These are phyloP conservation scores for Conticribra weissflogii DNA, from an alignment of 108 stramenopile genomes.

Conservation along the genomic window DNA sequence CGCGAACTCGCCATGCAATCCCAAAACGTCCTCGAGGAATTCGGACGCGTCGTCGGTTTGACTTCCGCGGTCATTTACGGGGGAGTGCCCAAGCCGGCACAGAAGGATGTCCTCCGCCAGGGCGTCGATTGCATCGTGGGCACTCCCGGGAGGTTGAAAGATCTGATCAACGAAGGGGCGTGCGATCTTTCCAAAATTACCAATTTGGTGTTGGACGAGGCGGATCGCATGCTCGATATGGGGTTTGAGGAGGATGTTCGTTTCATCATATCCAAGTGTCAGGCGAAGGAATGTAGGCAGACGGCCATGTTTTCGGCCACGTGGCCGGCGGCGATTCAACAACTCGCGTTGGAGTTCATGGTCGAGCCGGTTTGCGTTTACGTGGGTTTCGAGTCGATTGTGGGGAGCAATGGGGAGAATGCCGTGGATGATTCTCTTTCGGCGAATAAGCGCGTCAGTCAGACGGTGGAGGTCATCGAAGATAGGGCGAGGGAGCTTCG, in stretches of 20 bases:
- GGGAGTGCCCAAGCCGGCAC: constrained; percentile 94
- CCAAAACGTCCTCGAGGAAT: constrained; percentile 90
- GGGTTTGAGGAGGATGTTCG: constrained; percentile 83
- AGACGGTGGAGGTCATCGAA: constrained; percentile 95
- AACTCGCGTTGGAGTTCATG: constrained; percentile 92
- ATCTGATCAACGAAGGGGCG: constrained; percentile 89
- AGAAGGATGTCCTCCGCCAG: constrained; percentile 70
- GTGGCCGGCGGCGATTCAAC: constrained; percentile 95
- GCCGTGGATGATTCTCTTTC: constrained; percentile 86
- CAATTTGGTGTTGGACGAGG: constrained; percentile 95
- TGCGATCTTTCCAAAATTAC: constrained; percentile 79
- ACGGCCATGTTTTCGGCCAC: constrained; percentile 99
- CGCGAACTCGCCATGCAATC: constrained; percentile 98
- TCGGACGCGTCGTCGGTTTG: constrained; percentile 76
- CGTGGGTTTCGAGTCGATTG: constrained; percentile 87
- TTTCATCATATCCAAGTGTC: constrained; percentile 74
- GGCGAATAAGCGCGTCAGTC: constrained; percentile 93
- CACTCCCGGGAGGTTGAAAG: constrained; percentile 96
- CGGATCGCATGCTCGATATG: constrained; percentile 84
- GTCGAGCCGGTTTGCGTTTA: constrained; percentile 82
- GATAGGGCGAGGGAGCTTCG: constrained; percentile 87
- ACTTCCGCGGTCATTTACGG: constrained; percentile 92
- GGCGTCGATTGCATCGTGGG: constrained; percentile 93
- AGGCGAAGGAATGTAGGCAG: constrained; percentile 73
- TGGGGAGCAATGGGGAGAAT: constrained; percentile 76